Evolutionary conservation across 2,329 filamentous ascomycete genomes (phyloP).

Genomic region (Apiospora aurea): DNA sequence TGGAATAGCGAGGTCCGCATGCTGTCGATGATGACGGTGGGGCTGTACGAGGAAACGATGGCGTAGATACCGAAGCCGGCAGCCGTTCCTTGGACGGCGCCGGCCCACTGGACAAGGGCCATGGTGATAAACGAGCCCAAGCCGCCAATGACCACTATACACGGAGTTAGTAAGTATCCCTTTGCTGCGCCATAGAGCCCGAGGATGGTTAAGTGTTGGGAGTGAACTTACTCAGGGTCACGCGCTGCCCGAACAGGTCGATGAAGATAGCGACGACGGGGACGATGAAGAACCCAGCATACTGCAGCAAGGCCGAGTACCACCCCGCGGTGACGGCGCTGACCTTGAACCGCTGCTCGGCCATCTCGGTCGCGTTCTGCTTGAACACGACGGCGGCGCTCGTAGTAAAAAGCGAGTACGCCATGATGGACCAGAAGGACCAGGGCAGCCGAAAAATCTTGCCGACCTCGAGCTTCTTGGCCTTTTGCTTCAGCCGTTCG

Average conservation of each 20-base stretch:
- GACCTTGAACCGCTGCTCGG: slow-evolving; percentile 65
- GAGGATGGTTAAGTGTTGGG: too few species aligned
- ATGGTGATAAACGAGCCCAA: slow-evolving; percentile 60
- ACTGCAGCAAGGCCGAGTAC: slow-evolving; percentile 65
- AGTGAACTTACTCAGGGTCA: slow-evolving; percentile 48
- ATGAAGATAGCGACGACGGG: slow-evolving; percentile 63
- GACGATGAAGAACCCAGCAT: slow-evolving; percentile 64
- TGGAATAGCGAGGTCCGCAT: slow-evolving; percentile 68
- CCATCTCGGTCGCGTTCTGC: slow-evolving; percentile 67
- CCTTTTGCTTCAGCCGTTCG: slow-evolving; percentile 63
- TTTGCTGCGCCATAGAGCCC: too few species aligned
- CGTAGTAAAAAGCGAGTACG: slow-evolving; percentile 66
- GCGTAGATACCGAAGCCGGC: slow-evolving; percentile 67
- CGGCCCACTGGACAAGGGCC: slow-evolving; percentile 60
- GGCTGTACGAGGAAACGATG: slow-evolving; percentile 60
- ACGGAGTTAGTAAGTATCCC: neutral
- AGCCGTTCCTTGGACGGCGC: slow-evolving; percentile 57
- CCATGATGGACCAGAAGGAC: slow-evolving; percentile 63
- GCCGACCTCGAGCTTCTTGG: slow-evolving; percentile 60
- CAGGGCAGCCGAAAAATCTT: slow-evolving; percentile 66
- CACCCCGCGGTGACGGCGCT: slow-evolving; percentile 63
- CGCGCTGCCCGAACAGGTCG: slow-evolving; percentile 61
- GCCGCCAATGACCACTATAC: slow-evolving; percentile 51
- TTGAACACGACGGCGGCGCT: slow-evolving; percentile 61
- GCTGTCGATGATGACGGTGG: slow-evolving; percentile 65